Evolutionary conservation across 148 eudicot species (phyloP), one percentile per base, ranked within the genome.

Genomic region (Chenopodium quinoa): DNA sequence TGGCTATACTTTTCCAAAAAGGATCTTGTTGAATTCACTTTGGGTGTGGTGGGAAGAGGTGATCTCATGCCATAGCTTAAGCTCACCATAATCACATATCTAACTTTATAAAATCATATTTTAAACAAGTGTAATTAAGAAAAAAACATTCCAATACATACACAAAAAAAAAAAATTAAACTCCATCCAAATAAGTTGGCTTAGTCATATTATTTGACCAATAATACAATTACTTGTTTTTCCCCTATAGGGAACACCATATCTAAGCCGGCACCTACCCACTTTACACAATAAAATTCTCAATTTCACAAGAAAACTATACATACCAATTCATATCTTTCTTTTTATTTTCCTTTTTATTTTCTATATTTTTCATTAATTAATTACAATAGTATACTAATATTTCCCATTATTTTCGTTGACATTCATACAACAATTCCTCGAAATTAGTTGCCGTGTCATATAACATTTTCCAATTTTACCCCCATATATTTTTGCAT

Each of bases 401-500:
- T 22, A 22, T 48, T 25, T 46, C 32, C 76, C n/a, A 47, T 47
- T 47, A 44, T 27, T 14, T 63, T 80, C 78, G 73, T 81, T 81
- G 83, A 81, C 83, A 75, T 81, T 75, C 60, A 64, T 25, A 23
- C 23, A 34, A 20, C 13, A 77, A 66, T 77, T 77, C 80, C 34
- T 63, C 1, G 80, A 81, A 62, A n/a, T 7, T n/a, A 12, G 37
- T 66, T 81, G 67, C 29, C 69, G 20, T 81, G 75, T 54, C 19
- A 47, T 25, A 27, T 73, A 10, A 4, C 25, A 67, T 54, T 11
- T 46, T 9, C 31, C 40, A 47, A 40, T 22, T 29, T 4, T 62
- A 12, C 16, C 47, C 25, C 2, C 44, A 64, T 47, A 4, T 14
- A n/a, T 67, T 25, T 22, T 31, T n/a, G 19, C n/a, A 65, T 25